Conservation (phyloP, 2,329 filamentous ascomycete genomes). For the Curvularia eragrostidis region DNA sequence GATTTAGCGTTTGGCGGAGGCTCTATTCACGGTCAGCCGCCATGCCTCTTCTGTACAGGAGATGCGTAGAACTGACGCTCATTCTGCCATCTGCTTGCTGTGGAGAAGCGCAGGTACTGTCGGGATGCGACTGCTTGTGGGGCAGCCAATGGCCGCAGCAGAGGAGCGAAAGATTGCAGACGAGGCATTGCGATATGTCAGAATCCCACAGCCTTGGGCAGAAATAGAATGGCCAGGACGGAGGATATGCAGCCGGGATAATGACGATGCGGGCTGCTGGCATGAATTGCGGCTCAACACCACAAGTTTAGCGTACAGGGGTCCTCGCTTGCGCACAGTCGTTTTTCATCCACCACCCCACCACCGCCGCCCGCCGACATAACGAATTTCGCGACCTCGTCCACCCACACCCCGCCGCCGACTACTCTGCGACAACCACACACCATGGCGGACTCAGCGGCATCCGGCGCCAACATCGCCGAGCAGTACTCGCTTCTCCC, state of each 20-base stretch:
- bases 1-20: constrained; percentile 39
- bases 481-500: constrained; percentile 82
- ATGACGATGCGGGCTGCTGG: constrained; percentile 15
- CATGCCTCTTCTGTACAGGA: background rate
- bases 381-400: constrained; percentile 23
- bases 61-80: constrained; percentile 31
- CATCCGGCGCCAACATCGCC: constrained; percentile 67
- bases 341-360: constrained; percentile 33
- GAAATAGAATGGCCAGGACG: background rate
- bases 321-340: constrained; percentile 47
- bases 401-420: constrained; percentile 13
- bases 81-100: constrained; percentile 34
- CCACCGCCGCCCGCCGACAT: constrained; percentile 16
- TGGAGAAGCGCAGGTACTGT: constrained; percentile 53
- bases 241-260: background rate
- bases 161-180: constrained; percentile 45
- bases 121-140: constrained; percentile 47
- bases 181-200: constrained; percentile 41
- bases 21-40: constrained; percentile 13
- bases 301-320: constrained; percentile 48
- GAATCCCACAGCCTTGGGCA: background rate
- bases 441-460: constrained; percentile 50
- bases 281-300: constrained; percentile 36
- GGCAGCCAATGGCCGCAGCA: constrained; percentile 51
- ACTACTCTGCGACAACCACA: constrained; percentile 23